Conservation (phyloP, 306 rosid species). For the Heteromeles arbutifolia region DNA sequence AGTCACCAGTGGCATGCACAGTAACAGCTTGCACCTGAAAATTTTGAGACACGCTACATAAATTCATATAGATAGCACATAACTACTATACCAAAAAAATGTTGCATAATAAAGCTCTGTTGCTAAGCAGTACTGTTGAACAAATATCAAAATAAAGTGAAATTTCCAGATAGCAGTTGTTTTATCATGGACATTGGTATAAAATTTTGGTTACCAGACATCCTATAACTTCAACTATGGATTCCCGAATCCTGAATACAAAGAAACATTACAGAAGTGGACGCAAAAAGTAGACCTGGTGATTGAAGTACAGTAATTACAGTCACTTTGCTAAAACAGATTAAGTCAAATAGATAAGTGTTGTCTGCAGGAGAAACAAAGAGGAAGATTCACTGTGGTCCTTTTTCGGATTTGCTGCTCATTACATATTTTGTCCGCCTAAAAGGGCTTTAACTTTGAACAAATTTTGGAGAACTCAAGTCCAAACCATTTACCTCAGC, state of each 20-base stretch:
- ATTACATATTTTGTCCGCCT: background rate
- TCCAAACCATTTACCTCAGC: constrained; percentile 60
- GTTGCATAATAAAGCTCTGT: background rate
- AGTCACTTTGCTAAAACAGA: background rate
- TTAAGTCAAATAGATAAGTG: background rate
- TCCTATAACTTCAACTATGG: background rate
- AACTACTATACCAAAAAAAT: background rate
- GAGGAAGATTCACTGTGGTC: background rate
- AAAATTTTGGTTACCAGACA: background rate
- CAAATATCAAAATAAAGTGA: background rate
- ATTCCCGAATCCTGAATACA: background rate
- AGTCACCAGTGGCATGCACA: constrained; percentile 90
- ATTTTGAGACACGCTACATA: background rate
- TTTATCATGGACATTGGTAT: background rate
- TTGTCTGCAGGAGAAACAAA: background rate
- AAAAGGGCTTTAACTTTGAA: background rate
- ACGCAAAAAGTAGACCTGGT: background rate
- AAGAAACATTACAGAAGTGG: background rate
- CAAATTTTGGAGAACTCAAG: background rate
- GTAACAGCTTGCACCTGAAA: constrained; percentile 97
- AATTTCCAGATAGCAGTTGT: background rate
- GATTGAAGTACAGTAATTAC: background rate
- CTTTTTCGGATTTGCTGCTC: background rate
- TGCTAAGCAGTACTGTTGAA: background rate
- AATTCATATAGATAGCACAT: background rate